Conservation (phyloP, 768 basidiomycete genomes). For the Paxillus rubicundulus region DNA sequence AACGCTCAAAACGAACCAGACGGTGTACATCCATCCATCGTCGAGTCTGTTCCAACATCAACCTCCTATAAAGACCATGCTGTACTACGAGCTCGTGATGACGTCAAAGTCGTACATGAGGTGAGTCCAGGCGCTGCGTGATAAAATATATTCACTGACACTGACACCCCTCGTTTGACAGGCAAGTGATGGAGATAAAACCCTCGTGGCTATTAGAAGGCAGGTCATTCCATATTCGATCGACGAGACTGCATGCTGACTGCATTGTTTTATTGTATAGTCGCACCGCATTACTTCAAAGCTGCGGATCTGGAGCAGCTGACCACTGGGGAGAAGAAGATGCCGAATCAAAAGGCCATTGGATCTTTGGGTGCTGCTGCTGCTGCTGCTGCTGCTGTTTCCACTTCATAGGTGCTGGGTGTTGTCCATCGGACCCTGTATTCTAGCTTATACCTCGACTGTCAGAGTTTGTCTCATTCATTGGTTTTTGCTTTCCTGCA, state of each 20-base stretch:
- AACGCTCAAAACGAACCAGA: conserved; percentile 93
- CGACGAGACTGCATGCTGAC: neutral
- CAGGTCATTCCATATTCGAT: conserved; percentile 30
- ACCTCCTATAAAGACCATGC: conserved; percentile 83
- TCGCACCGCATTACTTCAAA: conserved; percentile 97
- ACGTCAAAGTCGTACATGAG: conserved; percentile 97
- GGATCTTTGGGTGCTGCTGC: conserved; percentile 30
- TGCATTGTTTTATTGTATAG: too few relatives aligned
- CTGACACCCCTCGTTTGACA: conserved; percentile 21
- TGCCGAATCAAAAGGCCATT: conserved; percentile 83
- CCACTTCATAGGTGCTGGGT: conserved; percentile 4
- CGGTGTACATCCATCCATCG: conserved; percentile 95
- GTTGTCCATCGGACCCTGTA: neutral
- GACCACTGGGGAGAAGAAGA: conserved; percentile 77
- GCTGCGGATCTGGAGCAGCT: conserved; percentile 77
- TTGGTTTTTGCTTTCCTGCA: neutral
- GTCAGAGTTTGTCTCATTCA: neutral
- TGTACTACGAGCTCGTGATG: conserved; percentile 97
- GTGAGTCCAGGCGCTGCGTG: conserved; percentile 31
- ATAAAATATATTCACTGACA: neutral
- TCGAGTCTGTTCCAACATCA: conserved; percentile 94
- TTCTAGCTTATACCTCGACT: too few relatives aligned
- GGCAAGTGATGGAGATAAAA: conserved; percentile 98
- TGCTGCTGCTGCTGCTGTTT: conserved; percentile 3
- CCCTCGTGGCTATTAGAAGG: conserved; percentile 92